Conservation (phyloP, 352 stramenopile genomes). For the Vaucheria bursata region DNA sequence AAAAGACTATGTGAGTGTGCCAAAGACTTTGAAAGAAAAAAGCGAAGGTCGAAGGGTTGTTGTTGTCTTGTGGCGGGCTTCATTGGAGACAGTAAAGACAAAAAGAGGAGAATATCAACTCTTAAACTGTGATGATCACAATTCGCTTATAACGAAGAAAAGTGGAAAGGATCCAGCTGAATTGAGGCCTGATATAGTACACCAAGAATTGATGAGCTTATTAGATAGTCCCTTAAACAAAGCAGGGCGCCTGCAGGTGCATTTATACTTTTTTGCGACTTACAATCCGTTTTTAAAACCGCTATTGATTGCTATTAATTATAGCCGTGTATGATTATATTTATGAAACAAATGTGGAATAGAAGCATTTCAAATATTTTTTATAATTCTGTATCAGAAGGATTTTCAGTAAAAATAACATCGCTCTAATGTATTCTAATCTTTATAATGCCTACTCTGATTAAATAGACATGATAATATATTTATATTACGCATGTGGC, state of each 20-base stretch:
- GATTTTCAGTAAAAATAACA: no score
- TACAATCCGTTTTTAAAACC: no score
- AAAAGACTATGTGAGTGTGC: slow-evolving; percentile 8
- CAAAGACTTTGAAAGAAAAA: slow-evolving; percentile 31
- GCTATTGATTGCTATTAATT: no score
- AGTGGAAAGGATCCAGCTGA: slow-evolving; percentile 84
- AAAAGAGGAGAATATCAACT: slow-evolving; percentile 95
- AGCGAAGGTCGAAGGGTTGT: slow-evolving; percentile 30
- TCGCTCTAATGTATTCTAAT: no score
- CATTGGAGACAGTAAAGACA: slow-evolving; percentile 98
- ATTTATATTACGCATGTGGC: no score
- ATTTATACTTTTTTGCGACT: no score
- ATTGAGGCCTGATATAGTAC: slow-evolving; percentile 96
- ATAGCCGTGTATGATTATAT: no score
- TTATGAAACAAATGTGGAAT: no score
- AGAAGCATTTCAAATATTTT: no score
- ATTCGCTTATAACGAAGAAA: slow-evolving; percentile 83
- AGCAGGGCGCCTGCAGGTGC: slow-evolving; percentile 85
- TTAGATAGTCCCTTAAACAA: slow-evolving; percentile 99
- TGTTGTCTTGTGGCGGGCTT: slow-evolving; percentile 56
- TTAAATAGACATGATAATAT: no score
- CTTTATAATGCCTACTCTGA: no score
- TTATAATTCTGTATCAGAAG: no score
- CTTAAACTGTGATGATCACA: slow-evolving; percentile 99
- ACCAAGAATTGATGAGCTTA: slow-evolving; percentile 95